Base-by-base conservation (phyloP, 208 protist species). In the Trypanosomatidae sp. region DNA sequence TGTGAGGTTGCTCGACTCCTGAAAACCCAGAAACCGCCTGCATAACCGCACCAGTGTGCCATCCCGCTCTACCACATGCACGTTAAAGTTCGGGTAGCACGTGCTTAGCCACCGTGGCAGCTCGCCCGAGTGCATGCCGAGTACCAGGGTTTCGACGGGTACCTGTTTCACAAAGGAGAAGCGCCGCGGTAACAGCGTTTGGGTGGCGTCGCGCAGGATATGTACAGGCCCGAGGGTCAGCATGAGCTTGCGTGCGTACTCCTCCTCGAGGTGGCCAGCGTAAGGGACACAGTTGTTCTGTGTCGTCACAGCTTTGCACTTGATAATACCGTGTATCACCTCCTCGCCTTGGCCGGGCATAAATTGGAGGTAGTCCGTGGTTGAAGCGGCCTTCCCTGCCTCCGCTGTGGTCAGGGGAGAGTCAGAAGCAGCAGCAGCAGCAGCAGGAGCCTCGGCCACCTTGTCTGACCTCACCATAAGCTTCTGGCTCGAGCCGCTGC, bases 41-140 rank as follows among this genome's bases (percentile, higher is more conserved):
- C 83, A 91, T 39, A 95, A 53, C 4, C 89, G 82, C 66, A 90
- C 89, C n/a, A 95, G 80, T 17, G 93, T 74, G 41, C 89, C 89
- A 67, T 97, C 93, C n/a, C 60, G 73, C 83, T 97, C 93, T 15
- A 97, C 86, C 3, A 97, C 93, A 53, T 93, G 81, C 5, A 97
- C 86, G 25, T 89, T 71, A 71, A 93, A 95, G 77, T 97, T 95
- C 0, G 93, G 90, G 74, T 92, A 95, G 62, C 82, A 80, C 64
- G 75, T 80, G 71, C 84, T 93, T 44, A 97, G 77, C 90, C 90
- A 97, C 9, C 89, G 89, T 39, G 93, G 84, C 55, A 95, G 71
- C 78, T 90, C 91, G 25, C 93, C 91, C 50, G 88, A 89, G 73
- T 94, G 89, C 47, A 97, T 74, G 13, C 93, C 93, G 5, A 93